Base-by-base conservation (phyloP, 208 protist genomes). In the Leishmania arabica region DNA sequence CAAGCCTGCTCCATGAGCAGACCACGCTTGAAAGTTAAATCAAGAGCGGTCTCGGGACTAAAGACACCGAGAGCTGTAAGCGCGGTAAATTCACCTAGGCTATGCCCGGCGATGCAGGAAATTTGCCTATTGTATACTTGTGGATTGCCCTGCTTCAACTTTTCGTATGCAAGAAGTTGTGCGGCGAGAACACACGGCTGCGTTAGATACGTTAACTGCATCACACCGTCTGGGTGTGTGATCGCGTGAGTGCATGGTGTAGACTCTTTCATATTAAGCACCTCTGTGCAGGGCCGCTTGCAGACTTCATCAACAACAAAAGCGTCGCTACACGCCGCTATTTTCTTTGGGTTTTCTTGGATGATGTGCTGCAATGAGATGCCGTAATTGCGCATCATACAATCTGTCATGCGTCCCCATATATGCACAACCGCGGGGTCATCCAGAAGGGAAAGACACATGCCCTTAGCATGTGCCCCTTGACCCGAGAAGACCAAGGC, bases 31-130 rank as follows among this genome's bases (percentile, higher is more conserved):
- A 92, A 98, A 24, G 89, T 91, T 37, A 98, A 79, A 54, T 95
- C 89, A 27, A 97, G 70, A 8, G 90, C 92, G 9, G 85, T 88
- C 76, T 97, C 91, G 0, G 93, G 87, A 11, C 89, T 84, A 79
- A 96, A 96, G 17, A 96, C 87, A 34, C 91, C 93, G 3, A 95
- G 81, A 0, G 91, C 91, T 64, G 77, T 80, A 1, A 98, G 83
- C 9, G 93, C 95, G 5, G 92, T 93, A 80, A 96, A 95, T 82
- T 98, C 93, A 45, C 95, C 95, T n/a, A 98, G 81, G 77, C 95
- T 98, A 78, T 98, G 95, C 8, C 95, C 95, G 27, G 91, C 92
- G 31, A 97, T 47, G 31, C 72, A 74, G 6, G 77, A 31, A 60
- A 90, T 66, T 56, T 90, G 42, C 27, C n/a, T n/a, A 42, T 88